A percentile compares a stretch with the other conserved stretches of the same genome.
Conservation (phyloP, 116 monocot genomes). For the Papilionanthe hybrid region DNA sequence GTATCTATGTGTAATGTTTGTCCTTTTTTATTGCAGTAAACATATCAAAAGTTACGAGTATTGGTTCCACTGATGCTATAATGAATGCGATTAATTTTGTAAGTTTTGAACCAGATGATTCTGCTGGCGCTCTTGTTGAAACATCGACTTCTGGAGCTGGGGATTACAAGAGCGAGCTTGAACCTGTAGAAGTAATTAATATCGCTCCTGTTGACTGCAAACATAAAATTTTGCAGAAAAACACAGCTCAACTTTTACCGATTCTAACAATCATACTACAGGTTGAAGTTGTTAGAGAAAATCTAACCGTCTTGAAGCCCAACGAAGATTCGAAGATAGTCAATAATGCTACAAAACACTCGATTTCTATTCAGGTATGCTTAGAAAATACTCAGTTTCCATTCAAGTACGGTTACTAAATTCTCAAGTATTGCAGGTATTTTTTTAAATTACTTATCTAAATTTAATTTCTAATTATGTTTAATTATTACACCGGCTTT, state of each 20-base stretch:
- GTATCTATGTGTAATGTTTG: neutral
- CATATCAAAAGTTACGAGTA: neutral
- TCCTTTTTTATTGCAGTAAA: neutral
- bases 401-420: constrained; percentile 3
- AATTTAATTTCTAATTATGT: no score
- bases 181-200: constrained; percentile 1
- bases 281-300: constrained; percentile 3
- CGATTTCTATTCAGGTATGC: constrained; percentile 16
- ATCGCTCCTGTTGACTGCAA: neutral
- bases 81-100: neutral
- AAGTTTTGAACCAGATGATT: neutral
- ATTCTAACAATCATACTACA: neutral
- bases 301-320: neutral
- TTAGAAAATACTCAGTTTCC: constrained; percentile 7
- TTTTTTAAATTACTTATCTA: no score
- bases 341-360: neutral
- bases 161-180: neutral
- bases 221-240: neutral
- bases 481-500: no score
- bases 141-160: neutral
- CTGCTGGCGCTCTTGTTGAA: neutral
- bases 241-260: neutral
- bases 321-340: constrained; percentile 6
- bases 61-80: neutral
- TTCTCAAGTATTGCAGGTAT: neutral